phyloP scores from a whole-genome alignment of 371 early-diverging fungal genomes.

The Mortierella sp. region DNA sequence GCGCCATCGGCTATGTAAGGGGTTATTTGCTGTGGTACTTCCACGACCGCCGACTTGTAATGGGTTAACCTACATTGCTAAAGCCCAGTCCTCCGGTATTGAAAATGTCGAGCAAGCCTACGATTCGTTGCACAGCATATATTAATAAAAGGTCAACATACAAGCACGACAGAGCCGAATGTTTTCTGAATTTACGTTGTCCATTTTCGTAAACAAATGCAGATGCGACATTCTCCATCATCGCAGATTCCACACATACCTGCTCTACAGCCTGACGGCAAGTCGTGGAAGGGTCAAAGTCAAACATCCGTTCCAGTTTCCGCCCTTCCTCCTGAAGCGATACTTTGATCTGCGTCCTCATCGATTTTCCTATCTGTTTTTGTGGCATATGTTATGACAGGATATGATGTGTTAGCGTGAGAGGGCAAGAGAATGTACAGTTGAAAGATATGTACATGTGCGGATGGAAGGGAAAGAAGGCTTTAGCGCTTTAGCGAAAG shows the following conservation, averaged over 20 bases:
- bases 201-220: no score
- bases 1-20: no score
- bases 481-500: no score
- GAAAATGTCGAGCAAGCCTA: conserved; percentile 34
- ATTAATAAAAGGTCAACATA: no score
- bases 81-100: conserved; percentile 38
- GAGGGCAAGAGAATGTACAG: no score
- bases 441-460: no score
- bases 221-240: neutral
- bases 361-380: conserved; percentile 13
- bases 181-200: no score
- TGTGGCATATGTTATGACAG: neutral
- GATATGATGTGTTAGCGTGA: no score
- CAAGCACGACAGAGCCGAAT: no score
- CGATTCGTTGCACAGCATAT: no score
- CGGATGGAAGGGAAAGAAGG: no score
- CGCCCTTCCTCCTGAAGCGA: conserved; percentile 30
- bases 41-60: no score
- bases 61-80: conserved; percentile 43
- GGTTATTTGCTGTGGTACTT: neutral
- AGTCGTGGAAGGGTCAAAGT: conserved; percentile 20
- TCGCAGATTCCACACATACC: conserved; percentile 14
- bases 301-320: conserved; percentile 37
- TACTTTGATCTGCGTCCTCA: conserved; percentile 32
- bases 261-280: conserved; percentile 45